A percentile compares a stretch with the other conserved stretches of the same genome.
Evolutionary conservation across 768 basidiomycete genomes (phyloP).

Genomic region (Kwoniella botswanensis): DNA sequence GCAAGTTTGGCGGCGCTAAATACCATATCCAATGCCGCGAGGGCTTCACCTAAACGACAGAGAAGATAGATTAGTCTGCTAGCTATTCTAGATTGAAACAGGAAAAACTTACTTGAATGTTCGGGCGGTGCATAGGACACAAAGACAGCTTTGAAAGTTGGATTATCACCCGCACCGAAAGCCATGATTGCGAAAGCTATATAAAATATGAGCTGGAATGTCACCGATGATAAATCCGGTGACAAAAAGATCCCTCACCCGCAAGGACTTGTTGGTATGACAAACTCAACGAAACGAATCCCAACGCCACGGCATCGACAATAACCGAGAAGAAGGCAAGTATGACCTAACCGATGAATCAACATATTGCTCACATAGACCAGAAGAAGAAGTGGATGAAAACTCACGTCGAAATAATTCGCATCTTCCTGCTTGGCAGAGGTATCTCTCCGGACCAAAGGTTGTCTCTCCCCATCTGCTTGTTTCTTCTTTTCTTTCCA

Average conservation of each 20-base stretch:
- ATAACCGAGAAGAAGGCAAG: slow-evolving; percentile 44
- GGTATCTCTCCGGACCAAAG: slow-evolving; percentile 22
- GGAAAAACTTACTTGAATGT: slow-evolving; percentile 35
- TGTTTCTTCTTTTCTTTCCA: slow-evolving; percentile 21
- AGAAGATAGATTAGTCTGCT: background rate
- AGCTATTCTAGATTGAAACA: background rate
- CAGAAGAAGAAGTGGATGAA: background rate
- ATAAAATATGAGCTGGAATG: too few species aligned
- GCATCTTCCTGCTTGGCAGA: slow-evolving; percentile 35
- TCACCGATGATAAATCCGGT: too few species aligned
- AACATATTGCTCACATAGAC: background rate
- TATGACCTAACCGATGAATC: slow-evolving; percentile 33
- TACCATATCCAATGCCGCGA: slow-evolving; percentile 54
- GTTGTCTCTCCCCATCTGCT: slow-evolving; percentile 26
- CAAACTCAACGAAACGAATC: slow-evolving; percentile 40
- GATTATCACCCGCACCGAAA: slow-evolving; percentile 50
- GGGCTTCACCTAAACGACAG: slow-evolving; percentile 34
- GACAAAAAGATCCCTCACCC: slow-evolving; percentile 20
- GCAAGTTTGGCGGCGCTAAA: slow-evolving; percentile 41
- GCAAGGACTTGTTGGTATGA: slow-evolving; percentile 42
- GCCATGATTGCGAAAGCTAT: slow-evolving; percentile 43
- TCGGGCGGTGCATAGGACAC: slow-evolving; percentile 42
- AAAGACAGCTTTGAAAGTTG: slow-evolving; percentile 53
- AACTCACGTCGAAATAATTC: slow-evolving; percentile 53
- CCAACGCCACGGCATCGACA: slow-evolving; percentile 42